Conservation (phyloP, 179 eudicot genomes). For the Camellia oleifera region DNA sequence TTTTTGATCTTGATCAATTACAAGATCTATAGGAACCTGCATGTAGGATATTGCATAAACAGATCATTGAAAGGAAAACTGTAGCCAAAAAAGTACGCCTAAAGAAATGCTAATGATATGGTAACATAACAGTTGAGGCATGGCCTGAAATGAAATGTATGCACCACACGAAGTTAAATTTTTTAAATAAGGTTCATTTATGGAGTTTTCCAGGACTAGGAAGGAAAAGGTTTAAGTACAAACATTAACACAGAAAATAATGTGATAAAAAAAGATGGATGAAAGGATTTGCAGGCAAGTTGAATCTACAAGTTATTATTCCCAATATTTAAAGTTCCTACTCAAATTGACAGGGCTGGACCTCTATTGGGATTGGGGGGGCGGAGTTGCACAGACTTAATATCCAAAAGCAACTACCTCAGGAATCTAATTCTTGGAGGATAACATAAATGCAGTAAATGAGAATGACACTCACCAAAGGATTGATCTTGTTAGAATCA, state of each 20-base stretch:
- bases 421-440: neutral
- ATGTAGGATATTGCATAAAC: neutral
- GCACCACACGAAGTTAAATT: neutral
- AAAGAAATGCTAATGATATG: neutral
- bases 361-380: neutral
- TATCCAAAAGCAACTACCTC: neutral
- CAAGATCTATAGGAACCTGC: conserved; percentile 69
- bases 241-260: neutral
- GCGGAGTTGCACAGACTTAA: neutral
- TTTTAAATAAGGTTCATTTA: neutral
- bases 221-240: neutral
- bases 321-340: neutral
- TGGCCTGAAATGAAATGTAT: neutral
- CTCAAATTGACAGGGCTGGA: neutral
- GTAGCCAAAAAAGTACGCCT: neutral
- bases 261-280: neutral
- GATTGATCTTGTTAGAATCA: conserved; percentile 61
- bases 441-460: neutral
- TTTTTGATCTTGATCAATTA: conserved; percentile 58
- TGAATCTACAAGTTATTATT: neutral
- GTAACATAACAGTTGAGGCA: too few species aligned
- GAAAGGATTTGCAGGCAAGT: neutral
- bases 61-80: neutral
- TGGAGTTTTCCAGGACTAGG: neutral
- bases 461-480: conserved; percentile 40